Base-by-base conservation (phyloP, 345 rosid species). In the Iberis pinnata region DNA sequence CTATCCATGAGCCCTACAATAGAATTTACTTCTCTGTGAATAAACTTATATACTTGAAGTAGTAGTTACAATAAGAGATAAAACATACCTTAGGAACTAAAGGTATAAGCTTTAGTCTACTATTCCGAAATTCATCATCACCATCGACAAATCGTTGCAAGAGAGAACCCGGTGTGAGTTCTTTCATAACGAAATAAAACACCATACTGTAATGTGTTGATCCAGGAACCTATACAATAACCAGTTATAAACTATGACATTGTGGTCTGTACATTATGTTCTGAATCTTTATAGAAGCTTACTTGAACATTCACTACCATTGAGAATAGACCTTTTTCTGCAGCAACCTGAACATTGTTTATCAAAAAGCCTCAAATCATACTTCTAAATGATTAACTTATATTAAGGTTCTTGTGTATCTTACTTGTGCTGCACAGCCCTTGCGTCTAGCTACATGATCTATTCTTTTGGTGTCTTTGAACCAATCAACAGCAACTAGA, bases 401-500 rank as follows among this genome's bases (percentile, higher is more conserved):
- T 22, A 22, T 22, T 22, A 22, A 22, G 25, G 25, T 22, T 6
- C 25, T 22, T 22, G 25, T 22, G 25, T 42, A 27, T 53, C 78
- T 73, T 80, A 82, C 99, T 76, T 93, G 97, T 32, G 90, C 89
- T 5, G 97, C 95, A 52, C 99, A 93, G 68, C 95, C 99, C 60
- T 76, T 84, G 58, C 87, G 94, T 73, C 87, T 77, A 49, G 82
- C 87, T 35, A 88, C 97, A 73, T 93, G 95, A 68, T 93, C 99
- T 83, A 93, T 83, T 73, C 95, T 80, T 78, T 86, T 93, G 40
- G 76, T 75, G 63, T 88, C 97, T 76, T 93, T 93, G 75, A 93
- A 93, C 99, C 99, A 93, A 72, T 93, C 99, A 42, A 93, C 97
- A 68, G 99, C 97, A 68, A 93, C 95, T 8, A 93, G 99, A 75